Evolutionary conservation across 306 rosid genomes (phyloP).

Genomic region (Ormosia semicastrata): DNA sequence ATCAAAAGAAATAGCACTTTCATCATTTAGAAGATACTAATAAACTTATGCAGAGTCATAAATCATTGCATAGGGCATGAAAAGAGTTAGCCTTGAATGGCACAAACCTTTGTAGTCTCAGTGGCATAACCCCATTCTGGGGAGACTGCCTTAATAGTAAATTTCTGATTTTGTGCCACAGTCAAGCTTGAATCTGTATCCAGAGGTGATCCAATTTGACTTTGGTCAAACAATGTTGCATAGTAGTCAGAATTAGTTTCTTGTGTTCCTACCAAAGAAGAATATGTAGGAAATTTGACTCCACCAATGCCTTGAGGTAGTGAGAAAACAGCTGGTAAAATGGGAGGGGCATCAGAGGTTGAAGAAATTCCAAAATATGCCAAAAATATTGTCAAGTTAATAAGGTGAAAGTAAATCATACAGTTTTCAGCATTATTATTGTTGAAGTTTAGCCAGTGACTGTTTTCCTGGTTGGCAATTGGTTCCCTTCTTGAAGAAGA

Average conservation of each 20-base stretch:
- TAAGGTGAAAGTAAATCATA: constrained; percentile 39
- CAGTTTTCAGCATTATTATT: constrained; percentile 40
- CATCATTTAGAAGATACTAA: background rate
- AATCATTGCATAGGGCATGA: constrained; percentile 10
- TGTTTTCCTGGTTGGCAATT: constrained; percentile 38
- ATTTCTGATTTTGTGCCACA: constrained; percentile 69
- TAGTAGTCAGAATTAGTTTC: constrained; percentile 49
- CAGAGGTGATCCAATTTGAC: constrained; percentile 43
- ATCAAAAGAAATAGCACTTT: constrained; percentile 1
- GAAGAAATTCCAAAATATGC: constrained; percentile 24
- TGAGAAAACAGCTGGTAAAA: constrained; percentile 54
- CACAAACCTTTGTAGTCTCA: constrained; percentile 77
- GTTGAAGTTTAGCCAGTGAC: constrained; percentile 50
- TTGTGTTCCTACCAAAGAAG: constrained; percentile 44
- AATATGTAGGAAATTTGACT: constrained; percentile 44
- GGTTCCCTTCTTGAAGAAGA: constrained; percentile 40
- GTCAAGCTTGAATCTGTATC: constrained; percentile 62
- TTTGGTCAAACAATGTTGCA: constrained; percentile 49
- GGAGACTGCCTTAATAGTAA: constrained; percentile 67
- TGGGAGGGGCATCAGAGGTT: constrained; percentile 37
- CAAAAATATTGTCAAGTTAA: background rate
- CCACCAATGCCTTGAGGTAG: constrained; percentile 38
- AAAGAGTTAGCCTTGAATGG: constrained; percentile 6
- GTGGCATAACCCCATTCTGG: constrained; percentile 89
- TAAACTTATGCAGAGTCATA: constrained; percentile 4